Evolutionary conservation across 352 stramenopile genomes (phyloP).

Genomic region (Phytophthora sansomeana): DNA sequence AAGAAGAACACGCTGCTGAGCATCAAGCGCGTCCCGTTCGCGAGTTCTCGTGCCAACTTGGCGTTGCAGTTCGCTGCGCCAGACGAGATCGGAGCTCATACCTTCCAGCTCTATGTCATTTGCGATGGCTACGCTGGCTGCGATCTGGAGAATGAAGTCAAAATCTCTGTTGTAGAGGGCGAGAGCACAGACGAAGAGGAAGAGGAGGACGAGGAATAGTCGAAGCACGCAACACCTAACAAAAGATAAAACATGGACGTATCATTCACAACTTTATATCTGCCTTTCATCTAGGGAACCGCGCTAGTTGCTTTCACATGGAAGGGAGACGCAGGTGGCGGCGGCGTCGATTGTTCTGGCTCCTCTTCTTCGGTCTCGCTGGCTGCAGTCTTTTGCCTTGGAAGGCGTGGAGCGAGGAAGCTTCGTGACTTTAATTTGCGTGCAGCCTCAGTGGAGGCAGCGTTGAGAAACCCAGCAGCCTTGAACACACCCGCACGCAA

Average conservation of each 20-base stretch:
- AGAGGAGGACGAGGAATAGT: conserved; percentile 43
- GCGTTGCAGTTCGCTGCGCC: conserved; percentile 97
- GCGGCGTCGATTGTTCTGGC: conserved; percentile 20
- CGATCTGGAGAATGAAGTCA: conserved; percentile 97
- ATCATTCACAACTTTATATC: conserved; percentile 38
- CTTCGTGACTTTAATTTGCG: conserved; percentile 56
- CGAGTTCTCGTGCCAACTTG: conserved; percentile 76
- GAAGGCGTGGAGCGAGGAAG: conserved; percentile 27
- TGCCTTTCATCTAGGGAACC: conserved; percentile 22
- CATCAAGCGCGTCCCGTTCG: conserved; percentile 97
- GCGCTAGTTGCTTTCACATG: conserved; percentile 7
- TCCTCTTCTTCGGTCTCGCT: conserved; percentile 61
- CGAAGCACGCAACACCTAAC: background rate
- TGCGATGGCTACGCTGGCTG: conserved; percentile 99
- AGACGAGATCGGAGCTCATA: conserved; percentile 93
- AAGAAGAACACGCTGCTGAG: conserved; percentile 96
- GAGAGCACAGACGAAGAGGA: conserved; percentile 62
- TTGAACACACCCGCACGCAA: conserved; percentile 53
- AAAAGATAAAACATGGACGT: conserved; percentile 35
- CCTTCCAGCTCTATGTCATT: conserved; percentile 98
- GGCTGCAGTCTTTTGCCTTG: conserved; percentile 29
- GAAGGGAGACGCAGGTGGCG: conserved; percentile 9
- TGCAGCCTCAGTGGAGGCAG: conserved; percentile 59
- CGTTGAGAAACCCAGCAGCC: conserved; percentile 56
- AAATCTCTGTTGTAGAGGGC: conserved; percentile 67